A percentile compares a stretch with the other conserved stretches of the same genome.
Evolutionary conservation across 148 eudicot genomes (phyloP).

Genomic region (Talinum fruticosum): DNA sequence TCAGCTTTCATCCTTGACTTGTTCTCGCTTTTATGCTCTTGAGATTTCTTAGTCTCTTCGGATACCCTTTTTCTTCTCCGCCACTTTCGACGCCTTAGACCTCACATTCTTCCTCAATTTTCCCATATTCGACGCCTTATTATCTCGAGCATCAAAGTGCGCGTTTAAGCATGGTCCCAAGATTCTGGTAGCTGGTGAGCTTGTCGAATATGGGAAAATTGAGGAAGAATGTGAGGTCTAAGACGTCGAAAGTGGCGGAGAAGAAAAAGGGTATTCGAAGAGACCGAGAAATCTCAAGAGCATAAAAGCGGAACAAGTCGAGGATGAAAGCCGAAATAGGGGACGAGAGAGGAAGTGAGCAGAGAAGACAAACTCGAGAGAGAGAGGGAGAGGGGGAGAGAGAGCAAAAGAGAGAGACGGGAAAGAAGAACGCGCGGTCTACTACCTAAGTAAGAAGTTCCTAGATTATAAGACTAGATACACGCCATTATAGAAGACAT

Average conservation of each 20-base stretch:
- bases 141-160: no score
- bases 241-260: slow-evolving; percentile 17
- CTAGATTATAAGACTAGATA: no score
- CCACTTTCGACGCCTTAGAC: slow-evolving; percentile 7
- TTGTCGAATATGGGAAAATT: slow-evolving; percentile 17
- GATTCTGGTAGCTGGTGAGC: neutral
- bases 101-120: slow-evolving; percentile 21
- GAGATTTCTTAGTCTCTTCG: slow-evolving; percentile 27
- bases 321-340: slow-evolving; percentile 26
- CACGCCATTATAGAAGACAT: no score
- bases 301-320: slow-evolving; percentile 32
- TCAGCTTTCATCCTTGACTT: slow-evolving; percentile 33
- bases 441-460: no score
- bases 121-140: slow-evolving; percentile 2
- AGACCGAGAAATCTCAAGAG: slow-evolving; percentile 27
- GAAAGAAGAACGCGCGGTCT: no score
- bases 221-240: slow-evolving; percentile 5
- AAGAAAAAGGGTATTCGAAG: slow-evolving; percentile 26
- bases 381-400: no score
- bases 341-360: neutral
- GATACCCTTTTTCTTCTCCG: slow-evolving; percentile 26
- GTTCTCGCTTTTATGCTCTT: slow-evolving; percentile 26
- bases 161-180: neutral
- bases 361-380: no score
- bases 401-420: no score